Evolutionary conservation across 2,329 filamentous ascomycete species (phyloP).

Genomic region (Ceratocystis albifundus): DNA sequence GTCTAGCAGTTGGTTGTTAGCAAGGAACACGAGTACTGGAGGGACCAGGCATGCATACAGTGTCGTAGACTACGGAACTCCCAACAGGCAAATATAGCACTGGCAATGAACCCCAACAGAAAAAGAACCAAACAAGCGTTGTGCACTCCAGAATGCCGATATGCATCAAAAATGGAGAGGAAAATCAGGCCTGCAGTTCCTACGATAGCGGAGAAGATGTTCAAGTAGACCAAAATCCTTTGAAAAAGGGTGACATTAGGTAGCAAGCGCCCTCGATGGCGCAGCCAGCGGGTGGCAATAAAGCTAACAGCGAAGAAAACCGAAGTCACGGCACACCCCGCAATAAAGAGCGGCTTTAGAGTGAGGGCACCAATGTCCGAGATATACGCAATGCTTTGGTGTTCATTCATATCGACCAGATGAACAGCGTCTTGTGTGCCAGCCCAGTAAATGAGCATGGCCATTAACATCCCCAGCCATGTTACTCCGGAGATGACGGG

Average conservation of each 20-base stretch:
- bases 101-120: slow-evolving; percentile 73
- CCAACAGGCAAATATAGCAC: slow-evolving; percentile 76
- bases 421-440: slow-evolving; percentile 41
- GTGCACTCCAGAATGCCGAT: slow-evolving; percentile 55
- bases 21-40: background rate
- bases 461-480: slow-evolving; percentile 58
- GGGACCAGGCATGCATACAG: slow-evolving; percentile 35
- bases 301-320: slow-evolving; percentile 74
- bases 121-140: slow-evolving; percentile 70
- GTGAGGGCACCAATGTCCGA: slow-evolving; percentile 50
- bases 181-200: slow-evolving; percentile 74
- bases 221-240: slow-evolving; percentile 49
- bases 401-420: slow-evolving; percentile 48
- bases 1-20: slow-evolving; percentile 32
- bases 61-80: slow-evolving; percentile 81
- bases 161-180: slow-evolving; percentile 75
- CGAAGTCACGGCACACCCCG: slow-evolving; percentile 58
- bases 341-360: slow-evolving; percentile 68
- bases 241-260: slow-evolving; percentile 55
- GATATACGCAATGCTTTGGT: slow-evolving; percentile 58
- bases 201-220: slow-evolving; percentile 56
- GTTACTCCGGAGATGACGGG: slow-evolving; percentile 55
- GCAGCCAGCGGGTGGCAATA: slow-evolving; percentile 68
- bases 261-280: slow-evolving; percentile 66
- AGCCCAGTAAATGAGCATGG: slow-evolving; percentile 60